Evolutionary conservation across 192 early-diverging fungal genomes (phyloP).

Genomic region (Backusella australiensis): DNA sequence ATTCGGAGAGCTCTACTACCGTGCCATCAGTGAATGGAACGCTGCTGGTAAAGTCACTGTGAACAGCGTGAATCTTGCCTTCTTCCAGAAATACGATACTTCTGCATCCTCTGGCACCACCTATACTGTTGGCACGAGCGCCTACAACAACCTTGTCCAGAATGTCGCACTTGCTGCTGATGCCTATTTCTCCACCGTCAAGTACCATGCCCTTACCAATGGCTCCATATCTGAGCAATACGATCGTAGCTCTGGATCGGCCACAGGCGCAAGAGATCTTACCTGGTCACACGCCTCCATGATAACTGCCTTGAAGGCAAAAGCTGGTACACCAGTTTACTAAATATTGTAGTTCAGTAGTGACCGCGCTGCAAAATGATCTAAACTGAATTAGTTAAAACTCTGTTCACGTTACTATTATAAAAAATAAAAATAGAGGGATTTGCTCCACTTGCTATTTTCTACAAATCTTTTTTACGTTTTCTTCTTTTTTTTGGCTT

Average conservation of each 20-base stretch:
- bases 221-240: conserved; percentile 66
- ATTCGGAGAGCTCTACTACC: conserved; percentile 62
- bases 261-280: conserved; percentile 59
- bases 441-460: background rate
- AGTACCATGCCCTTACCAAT: conserved; percentile 44
- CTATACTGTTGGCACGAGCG: background rate
- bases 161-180: conserved; percentile 51
- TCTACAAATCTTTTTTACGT: background rate
- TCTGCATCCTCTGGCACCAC: conserved; percentile 9
- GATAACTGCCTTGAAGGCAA: conserved; percentile 37
- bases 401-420: background rate
- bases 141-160: conserved; percentile 30
- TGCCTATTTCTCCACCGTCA: conserved; percentile 53
- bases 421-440: background rate
- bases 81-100: conserved; percentile 29
- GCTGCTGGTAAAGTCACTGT: conserved; percentile 14
- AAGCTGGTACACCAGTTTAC: conserved; percentile 8
- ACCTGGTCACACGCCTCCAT: conserved; percentile 72
- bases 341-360: background rate
- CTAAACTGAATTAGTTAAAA: background rate
- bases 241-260: conserved; percentile 46
- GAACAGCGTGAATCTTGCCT: conserved; percentile 28
- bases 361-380: background rate
- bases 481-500: background rate
- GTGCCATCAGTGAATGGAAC: conserved; percentile 35